Conservation (phyloP, 768 basidiomycete genomes). For the Pulveroboletus sp. region DNA sequence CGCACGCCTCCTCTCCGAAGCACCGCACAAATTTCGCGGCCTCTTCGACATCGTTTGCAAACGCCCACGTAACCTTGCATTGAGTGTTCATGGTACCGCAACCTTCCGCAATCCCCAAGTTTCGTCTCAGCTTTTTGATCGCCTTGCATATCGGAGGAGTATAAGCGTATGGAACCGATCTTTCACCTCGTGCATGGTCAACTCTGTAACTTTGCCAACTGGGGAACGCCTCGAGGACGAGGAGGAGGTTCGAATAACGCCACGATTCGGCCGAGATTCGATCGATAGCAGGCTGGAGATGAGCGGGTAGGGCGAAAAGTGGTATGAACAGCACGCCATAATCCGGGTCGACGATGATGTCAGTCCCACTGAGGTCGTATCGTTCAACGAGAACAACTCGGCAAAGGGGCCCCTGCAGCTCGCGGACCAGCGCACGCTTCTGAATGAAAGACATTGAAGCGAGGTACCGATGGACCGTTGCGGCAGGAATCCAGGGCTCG, state of each 20-base stretch:
- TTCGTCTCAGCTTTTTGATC: constrained; percentile 62
- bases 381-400: constrained; percentile 63
- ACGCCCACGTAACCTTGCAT: constrained; percentile 51
- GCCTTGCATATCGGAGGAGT: constrained; percentile 67
- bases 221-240: constrained; percentile 69
- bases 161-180: constrained; percentile 41
- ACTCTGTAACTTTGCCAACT: constrained; percentile 36
- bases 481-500: constrained; percentile 28
- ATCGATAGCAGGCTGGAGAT: constrained; percentile 41
- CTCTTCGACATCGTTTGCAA: constrained; percentile 57
- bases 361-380: constrained; percentile 51
- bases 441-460: constrained; percentile 67
- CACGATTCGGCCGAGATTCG: constrained; percentile 56
- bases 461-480: constrained; percentile 56
- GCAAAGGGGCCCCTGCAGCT: constrained; percentile 43
- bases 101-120: constrained; percentile 58
- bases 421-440: constrained; percentile 55
- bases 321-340: constrained; percentile 51
- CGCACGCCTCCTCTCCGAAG: constrained; percentile 58
- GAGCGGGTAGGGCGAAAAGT: constrained; percentile 46
- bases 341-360: constrained; percentile 65
- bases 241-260: constrained; percentile 50
- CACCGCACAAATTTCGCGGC: constrained; percentile 52
- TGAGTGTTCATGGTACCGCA: constrained; percentile 45
- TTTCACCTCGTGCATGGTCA: constrained; percentile 5